Base-by-base conservation (phyloP, 208 protist genomes). In the Acanthamoeba polyphaga region DNA sequence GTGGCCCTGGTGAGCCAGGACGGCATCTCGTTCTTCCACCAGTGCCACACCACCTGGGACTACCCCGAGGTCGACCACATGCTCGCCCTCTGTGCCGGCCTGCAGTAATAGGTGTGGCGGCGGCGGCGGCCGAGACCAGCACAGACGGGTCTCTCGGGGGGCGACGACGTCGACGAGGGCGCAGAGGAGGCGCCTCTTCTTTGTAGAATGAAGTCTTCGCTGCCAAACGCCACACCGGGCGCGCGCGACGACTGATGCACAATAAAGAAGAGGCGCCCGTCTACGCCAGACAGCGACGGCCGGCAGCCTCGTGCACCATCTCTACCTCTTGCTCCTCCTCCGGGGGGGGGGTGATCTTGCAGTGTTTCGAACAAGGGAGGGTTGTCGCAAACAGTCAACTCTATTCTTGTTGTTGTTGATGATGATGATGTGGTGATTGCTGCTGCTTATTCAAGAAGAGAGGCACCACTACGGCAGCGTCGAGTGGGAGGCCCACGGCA, bases 1-100 rank as follows among this genome's bases (percentile, higher is more conserved):
- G 74, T 82, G 24, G 74, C 74, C 17, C 38, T 82, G 74, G 32
- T 82, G 74, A 82, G 74, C 74, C 1, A 82, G 43, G 38, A 19
- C 17, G 74, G 74, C 74, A 82, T 82, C 38, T 7, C 15, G 34
- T 82, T 82, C 74, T 82, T 82, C 38, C 74, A 82, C 22, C 74
- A 53, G 74, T 82, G 74, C 74, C 32, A 53, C 17, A n/a, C 74
- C 34, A 82, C 74, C 74, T 51, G 22, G 12, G 74, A 82, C 38
- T 82, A 82, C 46, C 74, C 74, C 6, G 43, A 82, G 74, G 74
- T 82, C 7, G 74, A 82, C 74, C 17, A 82, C 24, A 7, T 82
- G 74, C 74, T 82, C 38, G 74, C 74, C 74, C 74, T 49, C 24
- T 82, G 74, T 24, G 38, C 66, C 7, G 19, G 29, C 29, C 29